Conservation (phyloP, 345 rosid species). For the Trapa incisa region DNA sequence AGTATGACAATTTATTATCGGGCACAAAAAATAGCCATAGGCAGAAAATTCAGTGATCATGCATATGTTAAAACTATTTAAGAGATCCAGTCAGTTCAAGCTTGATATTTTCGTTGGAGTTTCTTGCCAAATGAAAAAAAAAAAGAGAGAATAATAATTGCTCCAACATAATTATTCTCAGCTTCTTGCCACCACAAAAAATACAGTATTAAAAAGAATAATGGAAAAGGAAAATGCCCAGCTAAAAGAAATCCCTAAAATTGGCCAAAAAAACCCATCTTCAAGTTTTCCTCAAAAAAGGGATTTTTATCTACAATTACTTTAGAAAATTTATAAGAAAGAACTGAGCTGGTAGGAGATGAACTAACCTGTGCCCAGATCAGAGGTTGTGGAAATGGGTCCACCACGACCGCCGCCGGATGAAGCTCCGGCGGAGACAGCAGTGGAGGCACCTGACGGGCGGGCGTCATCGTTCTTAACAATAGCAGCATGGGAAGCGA, state of each 20-base stretch:
- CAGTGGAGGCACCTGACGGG: slow-evolving; percentile 26
- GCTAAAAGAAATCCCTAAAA: neutral
- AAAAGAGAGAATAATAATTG: neutral
- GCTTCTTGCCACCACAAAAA: neutral
- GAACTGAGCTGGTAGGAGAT: neutral
- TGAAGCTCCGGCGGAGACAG: slow-evolving; percentile 38
- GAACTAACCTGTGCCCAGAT: slow-evolving; percentile 58
- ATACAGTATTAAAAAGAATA: neutral
- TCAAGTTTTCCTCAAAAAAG: neutral
- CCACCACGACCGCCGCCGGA: slow-evolving; percentile 50
- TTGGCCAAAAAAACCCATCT: neutral
- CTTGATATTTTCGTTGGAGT: no score
- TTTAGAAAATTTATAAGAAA: neutral
- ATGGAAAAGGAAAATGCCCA: neutral
- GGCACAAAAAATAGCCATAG: neutral
- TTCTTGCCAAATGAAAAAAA: no score
- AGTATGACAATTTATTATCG: neutral
- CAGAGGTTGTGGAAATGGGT: slow-evolving; percentile 68
- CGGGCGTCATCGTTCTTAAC: slow-evolving; percentile 19
- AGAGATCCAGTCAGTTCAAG: no score
- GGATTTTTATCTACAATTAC: neutral
- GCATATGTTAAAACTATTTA: neutral
- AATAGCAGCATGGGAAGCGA: slow-evolving; percentile 25
- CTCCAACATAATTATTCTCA: neutral
- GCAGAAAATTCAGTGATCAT: neutral